Percentiles rank a stretch among this genome's conserved stretches.
Conservation (phyloP, 2,329 filamentous ascomycete genomes). For the Rhinocladiella similis region DNA sequence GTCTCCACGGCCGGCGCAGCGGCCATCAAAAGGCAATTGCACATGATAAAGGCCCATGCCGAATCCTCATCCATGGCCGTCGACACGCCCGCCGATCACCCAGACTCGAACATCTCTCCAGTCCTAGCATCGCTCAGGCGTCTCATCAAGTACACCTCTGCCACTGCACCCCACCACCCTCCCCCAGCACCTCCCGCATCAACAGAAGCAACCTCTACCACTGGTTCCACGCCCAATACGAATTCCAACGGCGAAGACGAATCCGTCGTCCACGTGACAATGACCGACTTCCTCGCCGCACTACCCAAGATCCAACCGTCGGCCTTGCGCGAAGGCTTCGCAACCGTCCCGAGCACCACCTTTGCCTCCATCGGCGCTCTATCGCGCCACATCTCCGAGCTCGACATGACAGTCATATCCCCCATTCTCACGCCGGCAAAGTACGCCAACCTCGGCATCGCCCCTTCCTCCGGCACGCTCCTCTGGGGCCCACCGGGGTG, state of each 20-base stretch:
- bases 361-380: constrained; percentile 93
- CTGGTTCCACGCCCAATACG: neutral
- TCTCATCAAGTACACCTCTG: constrained; percentile 17
- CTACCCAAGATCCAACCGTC: constrained; percentile 76
- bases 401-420: constrained; percentile 82
- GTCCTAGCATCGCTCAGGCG: constrained; percentile 13
- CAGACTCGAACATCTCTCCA: constrained; percentile 29
- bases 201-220: neutral
- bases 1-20: constrained; percentile 65
- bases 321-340: constrained; percentile 89
- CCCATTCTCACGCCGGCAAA: constrained; percentile 80
- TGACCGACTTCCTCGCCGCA: constrained; percentile 71
- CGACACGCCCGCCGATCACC: constrained; percentile 37
- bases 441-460: constrained; percentile 76
- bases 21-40: constrained; percentile 62
- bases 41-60: constrained; percentile 49
- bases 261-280: constrained; percentile 57
- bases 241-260: neutral
- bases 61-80: constrained; percentile 54
- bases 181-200: neutral
- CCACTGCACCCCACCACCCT: neutral
- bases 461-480: constrained; percentile 79
- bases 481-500: constrained; percentile 97
- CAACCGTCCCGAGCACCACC: constrained; percentile 87
- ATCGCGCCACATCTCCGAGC: constrained; percentile 72